Base-by-base conservation (phyloP, 331 rosid genomes). In the Acacia concinna region DNA sequence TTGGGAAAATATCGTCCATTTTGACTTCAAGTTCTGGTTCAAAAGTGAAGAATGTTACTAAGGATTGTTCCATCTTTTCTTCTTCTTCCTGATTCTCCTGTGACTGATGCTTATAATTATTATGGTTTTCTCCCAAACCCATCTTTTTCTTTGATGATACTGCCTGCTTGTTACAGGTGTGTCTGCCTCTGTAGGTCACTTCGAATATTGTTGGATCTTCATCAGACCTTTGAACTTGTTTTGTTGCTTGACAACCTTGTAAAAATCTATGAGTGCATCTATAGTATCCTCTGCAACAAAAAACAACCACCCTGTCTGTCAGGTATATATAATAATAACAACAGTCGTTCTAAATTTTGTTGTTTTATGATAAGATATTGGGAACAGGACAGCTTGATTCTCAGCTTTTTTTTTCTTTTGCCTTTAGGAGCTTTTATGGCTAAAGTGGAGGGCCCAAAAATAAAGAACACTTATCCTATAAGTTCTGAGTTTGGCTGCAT, bases 161-260 rank as follows among this genome's bases (percentile, higher is more conserved):
- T 57, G 70, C 41, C 83, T 83, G 91, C 62, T 77, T 83, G 88
- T 75, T 83, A 87, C 98, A 95, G 21, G 97, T 90, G 80, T 95
- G 98, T 23, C 65, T 81, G 37, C 94, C 97, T 73, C n/a, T 82
- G 63, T 91, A 95, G 59, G 90, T 88, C 64, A 92, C 81, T 62
- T 87, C 84, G 13, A 37, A 40, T 41, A 82, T 30, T 21, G 81
- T 78, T 81, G 94, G 79, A 64, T 92, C 97, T 31, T 79, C 71
- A 76, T 95, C 94, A 71, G 91, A 90, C 73, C 68, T 95, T 44
- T 95, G 98, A 63, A 95, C 97, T 85, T 88, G 97, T 70, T 92
- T 94, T 66, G 97, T 94, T 20, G 98, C 98, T 30, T 81, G 77
- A 82, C 98, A 94, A 4, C 97, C 97, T 84, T 86, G 92, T 57